Evolutionary conservation across 371 early-diverging fungal genomes (phyloP).

Genomic region (Quaeritorhiza haematococci): DNA sequence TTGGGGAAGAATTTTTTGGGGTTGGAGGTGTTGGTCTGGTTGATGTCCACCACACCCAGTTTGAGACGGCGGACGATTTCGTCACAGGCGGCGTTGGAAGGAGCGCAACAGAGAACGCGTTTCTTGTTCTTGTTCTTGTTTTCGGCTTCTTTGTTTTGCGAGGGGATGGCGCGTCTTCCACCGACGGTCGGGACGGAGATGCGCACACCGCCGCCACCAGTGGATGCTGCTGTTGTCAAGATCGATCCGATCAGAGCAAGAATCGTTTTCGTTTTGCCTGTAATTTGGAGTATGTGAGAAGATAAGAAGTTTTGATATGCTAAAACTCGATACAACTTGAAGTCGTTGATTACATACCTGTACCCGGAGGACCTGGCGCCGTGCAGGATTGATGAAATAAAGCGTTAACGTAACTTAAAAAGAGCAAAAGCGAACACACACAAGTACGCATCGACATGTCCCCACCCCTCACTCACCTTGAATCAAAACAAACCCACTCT

Average conservation of each 20-base stretch:
- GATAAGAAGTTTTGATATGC: too few relatives aligned
- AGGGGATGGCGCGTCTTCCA: not conserved
- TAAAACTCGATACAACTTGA: not conserved
- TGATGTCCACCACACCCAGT: constrained; percentile 55
- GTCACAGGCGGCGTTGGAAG: constrained; percentile 97
- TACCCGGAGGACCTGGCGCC: constrained; percentile 83
- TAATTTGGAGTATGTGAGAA: too few relatives aligned
- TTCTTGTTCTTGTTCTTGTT: constrained; percentile 20
- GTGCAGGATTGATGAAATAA: too few relatives aligned
- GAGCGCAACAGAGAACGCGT: constrained; percentile 88
- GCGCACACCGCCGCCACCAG: not conserved
- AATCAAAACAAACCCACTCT: constrained; percentile 80
- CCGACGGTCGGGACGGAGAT: not conserved
- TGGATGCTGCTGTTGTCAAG: constrained; percentile 19
- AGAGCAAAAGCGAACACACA: too few relatives aligned
- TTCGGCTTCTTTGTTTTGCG: constrained; percentile 30
- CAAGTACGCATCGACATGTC: not conserved
- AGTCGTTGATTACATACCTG: constrained; percentile 39
- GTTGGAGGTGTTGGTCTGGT: too few relatives aligned
- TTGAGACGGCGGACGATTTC: constrained; percentile 78
- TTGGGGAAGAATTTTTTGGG: constrained; percentile 56
- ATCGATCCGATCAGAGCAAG: constrained; percentile 74
- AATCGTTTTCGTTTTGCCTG: constrained; percentile 88
- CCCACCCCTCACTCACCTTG: constrained; percentile 35
- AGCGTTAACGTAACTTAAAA: too few relatives aligned